A percentile compares a stretch with the other conserved stretches of the same genome.
Evolutionary conservation across 257 asterid genomes (phyloP).

Genomic region (Fraxinus cuspidata): DNA sequence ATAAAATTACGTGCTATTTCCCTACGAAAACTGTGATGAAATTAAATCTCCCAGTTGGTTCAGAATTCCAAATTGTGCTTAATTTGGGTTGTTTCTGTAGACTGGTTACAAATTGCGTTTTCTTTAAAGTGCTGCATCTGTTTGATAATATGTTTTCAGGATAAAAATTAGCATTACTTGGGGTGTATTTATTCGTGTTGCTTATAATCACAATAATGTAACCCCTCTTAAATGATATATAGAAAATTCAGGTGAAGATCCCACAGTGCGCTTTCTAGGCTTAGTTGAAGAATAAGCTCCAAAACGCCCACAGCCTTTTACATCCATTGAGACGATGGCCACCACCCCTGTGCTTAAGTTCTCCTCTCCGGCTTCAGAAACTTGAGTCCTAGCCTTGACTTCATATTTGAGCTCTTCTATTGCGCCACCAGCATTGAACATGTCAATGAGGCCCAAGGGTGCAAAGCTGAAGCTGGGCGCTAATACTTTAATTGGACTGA

Average conservation of each 20-base stretch:
- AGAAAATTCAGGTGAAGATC: conserved; percentile 16
- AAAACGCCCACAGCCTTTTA: conserved; percentile 52
- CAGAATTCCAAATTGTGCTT: too few species aligned
- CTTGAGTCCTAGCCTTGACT: conserved; percentile 25
- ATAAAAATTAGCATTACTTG: too few species aligned
- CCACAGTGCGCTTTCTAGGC: conserved; percentile 45
- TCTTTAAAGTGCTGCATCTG: background rate
- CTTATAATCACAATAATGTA: background rate
- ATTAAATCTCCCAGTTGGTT: background rate
- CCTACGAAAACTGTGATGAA: background rate
- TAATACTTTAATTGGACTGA: too few species aligned
- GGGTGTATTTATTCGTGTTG: background rate
- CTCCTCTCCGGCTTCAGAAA: conserved; percentile 26
- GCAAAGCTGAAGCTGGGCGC: too few species aligned
- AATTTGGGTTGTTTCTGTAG: too few species aligned
- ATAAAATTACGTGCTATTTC: background rate
- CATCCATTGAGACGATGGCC: conserved; percentile 32
- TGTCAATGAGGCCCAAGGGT: conserved; percentile 72
- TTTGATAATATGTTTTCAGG: background rate
- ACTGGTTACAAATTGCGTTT: too few species aligned
- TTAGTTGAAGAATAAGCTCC: conserved; percentile 55
- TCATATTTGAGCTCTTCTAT: conserved; percentile 61
- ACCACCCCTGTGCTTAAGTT: conserved; percentile 33
- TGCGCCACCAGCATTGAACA: conserved; percentile 88
- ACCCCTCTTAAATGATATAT: conserved; percentile 6